Conservation (phyloP, 208 protist genomes). For the Sergeia podlipaevii region DNA sequence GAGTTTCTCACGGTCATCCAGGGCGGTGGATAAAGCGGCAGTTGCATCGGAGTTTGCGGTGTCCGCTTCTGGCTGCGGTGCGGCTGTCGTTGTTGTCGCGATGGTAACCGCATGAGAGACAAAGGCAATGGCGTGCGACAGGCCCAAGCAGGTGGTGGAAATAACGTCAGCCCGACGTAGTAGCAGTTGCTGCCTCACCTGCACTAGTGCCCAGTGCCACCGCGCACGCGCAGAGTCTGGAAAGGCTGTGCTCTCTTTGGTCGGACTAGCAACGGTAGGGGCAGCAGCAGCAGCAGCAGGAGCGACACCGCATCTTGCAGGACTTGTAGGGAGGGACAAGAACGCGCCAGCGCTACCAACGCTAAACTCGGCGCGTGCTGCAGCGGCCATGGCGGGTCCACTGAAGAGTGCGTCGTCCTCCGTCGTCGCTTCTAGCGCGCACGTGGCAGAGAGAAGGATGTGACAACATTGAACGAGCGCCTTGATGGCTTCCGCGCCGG, state of each 20-base stretch:
- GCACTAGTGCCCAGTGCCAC: slow-evolving; percentile 7
- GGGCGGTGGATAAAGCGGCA: slow-evolving; percentile 9
- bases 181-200: slow-evolving; percentile 1
- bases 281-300: neutral
- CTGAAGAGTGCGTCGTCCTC: no score
- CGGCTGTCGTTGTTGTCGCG: no score
- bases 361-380: neutral
- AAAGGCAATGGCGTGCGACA: slow-evolving; percentile 18
- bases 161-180: neutral
- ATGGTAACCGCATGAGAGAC: slow-evolving; percentile 22
- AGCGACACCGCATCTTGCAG: neutral
- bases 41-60: no score
- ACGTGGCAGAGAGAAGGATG: no score
- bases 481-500: neutral
- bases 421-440: no score
- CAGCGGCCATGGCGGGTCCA: no score
- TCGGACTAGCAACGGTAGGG: neutral
- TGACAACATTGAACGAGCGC: no score
- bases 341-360: neutral
- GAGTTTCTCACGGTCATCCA: slow-evolving; percentile 28
- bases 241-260: neutral
- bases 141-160: slow-evolving; percentile 11
- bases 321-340: neutral
- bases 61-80: no score
- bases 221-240: slow-evolving; percentile 1